These are phyloP conservation scores for Aspergillus costaricaensis DNA, from an alignment of 2,329 filamentous ascomycete genomes.

Conservation along the genomic window DNA sequence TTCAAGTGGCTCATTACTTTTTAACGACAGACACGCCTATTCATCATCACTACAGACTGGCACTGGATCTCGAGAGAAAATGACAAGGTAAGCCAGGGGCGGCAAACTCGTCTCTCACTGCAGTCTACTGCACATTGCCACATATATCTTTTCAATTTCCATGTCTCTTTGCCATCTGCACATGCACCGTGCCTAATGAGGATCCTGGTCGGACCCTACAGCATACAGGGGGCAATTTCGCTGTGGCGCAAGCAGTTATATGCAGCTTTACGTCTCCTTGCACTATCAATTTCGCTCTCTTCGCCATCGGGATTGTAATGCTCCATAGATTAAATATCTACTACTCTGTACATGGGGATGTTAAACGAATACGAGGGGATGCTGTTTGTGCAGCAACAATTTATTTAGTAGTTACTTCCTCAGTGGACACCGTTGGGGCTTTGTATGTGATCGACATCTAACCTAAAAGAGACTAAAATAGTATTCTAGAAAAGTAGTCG, in stretches of 20 bases:
- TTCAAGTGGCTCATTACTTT: background rate
- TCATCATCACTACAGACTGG: no score
- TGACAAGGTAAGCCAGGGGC: no score
- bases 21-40: background rate
- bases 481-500: no score
- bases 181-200: background rate
- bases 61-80: no score
- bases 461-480: background rate
- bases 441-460: background rate
- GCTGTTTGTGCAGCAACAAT: no score
- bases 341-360: no score
- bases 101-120: no score
- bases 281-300: background rate
- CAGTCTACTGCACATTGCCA: no score
- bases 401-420: background rate
- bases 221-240: background rate
- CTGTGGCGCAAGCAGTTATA: background rate
- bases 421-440: background rate
- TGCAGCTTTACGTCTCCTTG: slow-evolving; percentile 6
- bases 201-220: background rate
- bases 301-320: background rate
- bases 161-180: background rate
- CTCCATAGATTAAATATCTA: no score
- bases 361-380: no score
- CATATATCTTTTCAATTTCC: background rate